Conservation (phyloP, 495 filamentous ascomycete genomes). For the Podospora pseudoanserina region DNA sequence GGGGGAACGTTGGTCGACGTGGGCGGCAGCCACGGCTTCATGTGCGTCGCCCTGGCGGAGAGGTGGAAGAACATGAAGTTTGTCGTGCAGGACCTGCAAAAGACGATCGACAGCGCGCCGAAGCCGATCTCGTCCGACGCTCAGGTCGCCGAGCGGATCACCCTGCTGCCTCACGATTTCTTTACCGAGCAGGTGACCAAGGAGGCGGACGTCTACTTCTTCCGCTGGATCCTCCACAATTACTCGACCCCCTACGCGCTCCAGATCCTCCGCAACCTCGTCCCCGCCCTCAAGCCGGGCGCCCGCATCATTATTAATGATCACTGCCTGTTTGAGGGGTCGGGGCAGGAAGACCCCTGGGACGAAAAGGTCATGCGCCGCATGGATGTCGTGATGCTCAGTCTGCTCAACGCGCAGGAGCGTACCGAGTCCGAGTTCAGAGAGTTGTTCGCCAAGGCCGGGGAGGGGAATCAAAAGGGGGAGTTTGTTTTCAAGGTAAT, state of each 20-base stretch:
- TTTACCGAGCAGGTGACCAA: slow-evolving; percentile 51
- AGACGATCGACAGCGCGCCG: slow-evolving; percentile 45
- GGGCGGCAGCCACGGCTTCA: slow-evolving; percentile 55
- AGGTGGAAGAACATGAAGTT: slow-evolving; percentile 48
- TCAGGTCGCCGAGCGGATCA: slow-evolving; percentile 41
- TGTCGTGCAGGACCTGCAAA: slow-evolving; percentile 55
- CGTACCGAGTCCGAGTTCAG: slow-evolving; percentile 47
- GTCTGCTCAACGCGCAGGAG: slow-evolving; percentile 54
- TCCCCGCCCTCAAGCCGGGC: slow-evolving; percentile 54
- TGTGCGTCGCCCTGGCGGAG: slow-evolving; percentile 46
- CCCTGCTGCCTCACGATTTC: slow-evolving; percentile 52
- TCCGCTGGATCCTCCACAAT: slow-evolving; percentile 59
- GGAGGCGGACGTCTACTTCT: slow-evolving; percentile 55
- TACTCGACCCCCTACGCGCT: slow-evolving; percentile 55
- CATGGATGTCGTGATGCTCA: slow-evolving; percentile 57
- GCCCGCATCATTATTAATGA: slow-evolving; percentile 53
- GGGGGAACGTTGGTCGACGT: slow-evolving; percentile 51
- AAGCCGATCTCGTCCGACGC: slow-evolving; percentile 37
- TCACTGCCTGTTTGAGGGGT: slow-evolving; percentile 44
- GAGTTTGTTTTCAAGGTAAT: slow-evolving; percentile 44
- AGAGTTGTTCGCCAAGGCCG: slow-evolving; percentile 45
- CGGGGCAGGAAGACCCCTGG: slow-evolving; percentile 39
- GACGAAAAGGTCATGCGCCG: slow-evolving; percentile 51
- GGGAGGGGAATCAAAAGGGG: slow-evolving; percentile 12
- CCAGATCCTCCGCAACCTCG: slow-evolving; percentile 49